phyloP scores from a whole-genome alignment of 2,329 filamentous ascomycete genomes.

The Paracorniculantispora psalliotae region DNA sequence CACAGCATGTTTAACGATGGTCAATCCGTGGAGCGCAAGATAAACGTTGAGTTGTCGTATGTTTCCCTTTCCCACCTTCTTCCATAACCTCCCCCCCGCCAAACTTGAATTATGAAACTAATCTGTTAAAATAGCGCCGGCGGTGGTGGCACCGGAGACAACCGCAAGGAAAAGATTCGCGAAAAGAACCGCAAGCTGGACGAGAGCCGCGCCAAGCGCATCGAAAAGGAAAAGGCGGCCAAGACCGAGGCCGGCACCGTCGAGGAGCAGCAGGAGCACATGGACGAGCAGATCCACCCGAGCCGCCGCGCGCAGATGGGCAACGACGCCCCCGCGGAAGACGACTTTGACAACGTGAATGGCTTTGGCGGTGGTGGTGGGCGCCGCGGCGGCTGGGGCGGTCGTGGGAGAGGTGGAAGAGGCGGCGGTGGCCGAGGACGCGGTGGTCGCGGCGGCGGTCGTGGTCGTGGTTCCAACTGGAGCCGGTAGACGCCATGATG shows the following conservation, averaged over 20 bases:
- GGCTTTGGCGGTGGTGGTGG: not conserved
- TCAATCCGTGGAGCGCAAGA: constrained; percentile 57
- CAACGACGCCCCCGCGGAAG: constrained; percentile 20
- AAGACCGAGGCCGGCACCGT: constrained; percentile 20
- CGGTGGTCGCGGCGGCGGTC: constrained; percentile 4
- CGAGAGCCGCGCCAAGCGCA: constrained; percentile 52
- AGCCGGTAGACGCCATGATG: not conserved
- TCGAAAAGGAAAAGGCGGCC: constrained; percentile 40
- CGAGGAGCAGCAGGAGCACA: constrained; percentile 23
- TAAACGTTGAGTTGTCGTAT: constrained; percentile 89
- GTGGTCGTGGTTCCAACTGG: not conserved
- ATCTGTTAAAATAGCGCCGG: constrained; percentile 56
- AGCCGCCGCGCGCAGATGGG: constrained; percentile 37
- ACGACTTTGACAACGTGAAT: not conserved
- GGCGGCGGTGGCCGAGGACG: constrained; percentile 7
- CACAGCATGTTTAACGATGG: constrained; percentile 69
- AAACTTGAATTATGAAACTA: not conserved
- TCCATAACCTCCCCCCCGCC: not conserved
- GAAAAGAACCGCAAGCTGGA: constrained; percentile 83
- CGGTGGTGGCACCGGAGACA: constrained; percentile 73
- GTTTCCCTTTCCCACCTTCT: constrained; percentile 27
- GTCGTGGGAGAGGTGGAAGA: not conserved
- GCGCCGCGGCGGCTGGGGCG: constrained; percentile 4
- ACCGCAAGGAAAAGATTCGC: constrained; percentile 70
- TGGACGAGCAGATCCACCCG: constrained; percentile 44